These are phyloP conservation scores for Scheffersomyces quercinus DNA, from an alignment of 1,139 yeast species.

Conservation along the genomic window DNA sequence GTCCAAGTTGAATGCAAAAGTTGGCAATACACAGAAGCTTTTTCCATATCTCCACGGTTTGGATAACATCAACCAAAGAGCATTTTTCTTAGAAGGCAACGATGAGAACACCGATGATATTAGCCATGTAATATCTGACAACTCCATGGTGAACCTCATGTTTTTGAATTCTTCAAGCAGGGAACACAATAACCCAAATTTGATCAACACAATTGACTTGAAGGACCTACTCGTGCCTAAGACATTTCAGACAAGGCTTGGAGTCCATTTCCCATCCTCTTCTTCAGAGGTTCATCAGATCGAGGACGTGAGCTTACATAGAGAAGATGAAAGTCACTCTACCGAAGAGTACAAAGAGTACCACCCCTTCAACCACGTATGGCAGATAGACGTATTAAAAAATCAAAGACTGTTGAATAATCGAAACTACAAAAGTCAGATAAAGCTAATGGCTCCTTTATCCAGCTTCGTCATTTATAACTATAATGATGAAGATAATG, in stretches of 20 bases:
- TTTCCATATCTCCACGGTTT: constrained; percentile 45
- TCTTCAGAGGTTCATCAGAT: constrained; percentile 1
- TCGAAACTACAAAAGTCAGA: constrained; percentile 33
- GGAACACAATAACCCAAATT: constrained; percentile 6
- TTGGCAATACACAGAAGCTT: constrained; percentile 12
- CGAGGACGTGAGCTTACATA: constrained; percentile 4
- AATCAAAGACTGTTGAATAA: constrained; percentile 23
- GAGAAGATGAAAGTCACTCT: not conserved
- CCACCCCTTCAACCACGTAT: constrained; percentile 11
- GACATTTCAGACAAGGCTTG: constrained; percentile 1
- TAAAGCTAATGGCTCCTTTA: constrained; percentile 33
- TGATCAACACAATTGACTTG: constrained; percentile 23
- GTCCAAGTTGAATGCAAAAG: not conserved
- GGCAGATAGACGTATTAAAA: constrained; percentile 3
- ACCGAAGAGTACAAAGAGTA: constrained; percentile 11
- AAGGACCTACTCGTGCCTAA: constrained; percentile 19
- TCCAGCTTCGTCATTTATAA: constrained; percentile 38
- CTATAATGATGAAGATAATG: constrained; percentile 18
- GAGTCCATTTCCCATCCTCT: constrained; percentile 2
- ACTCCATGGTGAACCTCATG: constrained; percentile 19
- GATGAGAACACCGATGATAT: constrained; percentile 1
- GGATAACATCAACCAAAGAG: constrained; percentile 27
- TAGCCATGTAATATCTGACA: constrained; percentile 3
- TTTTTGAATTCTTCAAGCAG: constrained; percentile 13
- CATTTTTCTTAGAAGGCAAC: constrained; percentile 19